Base-by-base conservation (phyloP, 1,139 yeast genomes). In the Yamadazyma oceani region DNA sequence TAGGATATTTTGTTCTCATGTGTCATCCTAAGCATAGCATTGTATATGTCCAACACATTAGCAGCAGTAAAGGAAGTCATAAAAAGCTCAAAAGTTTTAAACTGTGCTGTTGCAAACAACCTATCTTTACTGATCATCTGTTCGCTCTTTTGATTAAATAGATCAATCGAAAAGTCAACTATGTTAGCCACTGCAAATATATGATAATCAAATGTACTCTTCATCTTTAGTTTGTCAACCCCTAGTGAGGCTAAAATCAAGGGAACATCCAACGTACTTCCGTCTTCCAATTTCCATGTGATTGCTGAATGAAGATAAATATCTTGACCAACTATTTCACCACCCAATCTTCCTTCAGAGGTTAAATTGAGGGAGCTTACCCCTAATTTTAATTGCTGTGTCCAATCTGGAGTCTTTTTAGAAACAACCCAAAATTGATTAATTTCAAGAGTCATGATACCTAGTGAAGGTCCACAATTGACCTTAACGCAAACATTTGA, bases 31-130 rank as follows among this genome's bases (percentile, higher is more conserved):
- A 76, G 62, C 17, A 87, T 64, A 0, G 94, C 80, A 41, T 82
- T 83, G 51, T 79, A 76, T 33, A 92, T 82, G 60, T 90, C 96
- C 46, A 82, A 69, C 23, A 87, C 66, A 51, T 85, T 88, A 0
- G 96, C 83, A 0, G 95, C 94, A 0, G 95, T 83, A 50, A 92
- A 70, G 0, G 96, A 87, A 0, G 97, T 89, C 40, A 85, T 68
- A 50, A 77, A 86, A 1, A 87, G 51, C 40, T 77, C 79, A 10
- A 83, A 69, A 0, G 78, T 68, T 3, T 71, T 79, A 46, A 85
- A 73, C 13, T 72, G 69, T 1, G 80, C 68, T 2, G 72, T 66
- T 1, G 81, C 85, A 42, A 75, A 75, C 15, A 90, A 64, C 39
- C 78, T 75, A 53, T 88, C 95, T 39, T 78, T 78, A 19, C 71